Conservation (phyloP, 148 eudicot genomes). For the Euryodendron excelsum region DNA sequence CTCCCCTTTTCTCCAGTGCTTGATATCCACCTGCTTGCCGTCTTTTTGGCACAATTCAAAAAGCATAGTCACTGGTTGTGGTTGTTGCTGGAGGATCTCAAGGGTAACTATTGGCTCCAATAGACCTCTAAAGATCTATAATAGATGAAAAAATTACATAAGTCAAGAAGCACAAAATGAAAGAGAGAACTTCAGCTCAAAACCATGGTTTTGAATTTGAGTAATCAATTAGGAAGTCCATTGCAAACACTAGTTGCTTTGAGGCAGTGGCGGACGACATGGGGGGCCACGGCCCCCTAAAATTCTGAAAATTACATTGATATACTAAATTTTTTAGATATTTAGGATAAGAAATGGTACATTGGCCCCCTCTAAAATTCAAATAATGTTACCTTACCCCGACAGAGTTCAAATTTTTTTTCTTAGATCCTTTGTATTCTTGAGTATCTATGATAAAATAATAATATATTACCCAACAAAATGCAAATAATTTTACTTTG, state of each 20-base stretch:
- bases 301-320: too few species aligned
- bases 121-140: slow-evolving; percentile 51
- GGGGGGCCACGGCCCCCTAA: too few species aligned
- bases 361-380: too few species aligned
- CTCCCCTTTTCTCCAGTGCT: slow-evolving; percentile 10
- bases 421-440: too few species aligned
- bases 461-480: too few species aligned
- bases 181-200: not conserved
- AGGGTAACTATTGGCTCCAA: slow-evolving; percentile 68
- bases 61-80: slow-evolving; percentile 73
- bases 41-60: slow-evolving; percentile 69
- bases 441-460: too few species aligned
- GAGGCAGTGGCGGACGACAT: too few species aligned
- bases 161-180: not conserved
- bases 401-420: too few species aligned
- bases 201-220: not conserved
- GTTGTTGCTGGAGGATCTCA: slow-evolving; percentile 53
- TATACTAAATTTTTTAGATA: too few species aligned
- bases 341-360: too few species aligned
- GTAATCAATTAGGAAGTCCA: not conserved
- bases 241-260: not conserved
- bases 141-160: not conserved
- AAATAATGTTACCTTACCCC: too few species aligned
- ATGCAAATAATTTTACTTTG: too few species aligned
- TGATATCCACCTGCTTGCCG: slow-evolving; percentile 7